Base-by-base conservation (phyloP, 805 yeast species). In the Ogataea allantospora region DNA sequence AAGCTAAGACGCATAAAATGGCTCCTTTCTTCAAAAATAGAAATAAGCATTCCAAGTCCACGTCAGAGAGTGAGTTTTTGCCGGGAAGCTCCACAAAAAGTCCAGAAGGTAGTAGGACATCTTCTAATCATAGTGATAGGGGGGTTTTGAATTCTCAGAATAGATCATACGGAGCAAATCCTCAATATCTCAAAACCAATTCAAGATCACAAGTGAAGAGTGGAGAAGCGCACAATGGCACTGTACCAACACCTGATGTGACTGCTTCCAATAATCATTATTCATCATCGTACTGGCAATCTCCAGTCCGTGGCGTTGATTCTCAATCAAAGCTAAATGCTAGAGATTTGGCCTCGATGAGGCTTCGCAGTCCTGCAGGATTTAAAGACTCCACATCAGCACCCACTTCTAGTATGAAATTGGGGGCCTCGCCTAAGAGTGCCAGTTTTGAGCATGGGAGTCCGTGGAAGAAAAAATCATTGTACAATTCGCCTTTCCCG, bases 401-500 rank as follows among this genome's bases (percentile, higher is more conserved):
- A n/a, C n/a, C n/a, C n/a, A n/a, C n/a, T n/a, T n/a, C n/a, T n/a
- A n/a, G n/a, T n/a, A n/a, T n/a, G n/a, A n/a, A n/a, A n/a, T n/a
- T n/a, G n/a, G n/a, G n/a, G n/a, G n/a, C n/a, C n/a, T n/a, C n/a
- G n/a, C 12, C 5, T 12, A 13, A 24, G 5, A 5, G 8, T 7
- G 5, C 12, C 12, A n/a, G 27, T 7, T 3, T 14, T 13, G 9
- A 24, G 12, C 12, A 12, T 24, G 15, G 23, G 26, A 67, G 79
- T 0, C 88, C 89, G 1, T 85, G 93, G 95, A 68, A 66, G 35
- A 68, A 82, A 47, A 72, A 75, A 46, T 80, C 78, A 53, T 63
- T 85, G 11, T 67, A 66, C 41, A 74, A 78, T 47, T 84, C 93
- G 2, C 99, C 98, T 1, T 88, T 91, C 56, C 98, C 99, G 3